Conservation (phyloP, 2,329 filamentous ascomycete genomes). For the Mycosphaerella sp. region DNA sequence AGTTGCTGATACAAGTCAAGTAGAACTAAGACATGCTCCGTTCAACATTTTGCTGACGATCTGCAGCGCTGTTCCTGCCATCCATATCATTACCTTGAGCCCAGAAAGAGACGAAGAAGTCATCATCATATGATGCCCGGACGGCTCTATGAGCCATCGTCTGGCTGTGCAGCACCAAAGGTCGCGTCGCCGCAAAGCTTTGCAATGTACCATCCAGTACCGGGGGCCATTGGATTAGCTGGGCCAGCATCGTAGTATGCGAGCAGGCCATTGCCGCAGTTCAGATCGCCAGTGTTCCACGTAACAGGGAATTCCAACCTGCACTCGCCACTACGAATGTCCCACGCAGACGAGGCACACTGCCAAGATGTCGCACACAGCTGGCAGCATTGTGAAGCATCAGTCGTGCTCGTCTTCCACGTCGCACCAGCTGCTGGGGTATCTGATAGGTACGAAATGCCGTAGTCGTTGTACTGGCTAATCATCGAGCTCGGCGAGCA, state of each 20-base stretch:
- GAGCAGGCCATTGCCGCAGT: constrained; percentile 27
- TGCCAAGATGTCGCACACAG: constrained; percentile 27
- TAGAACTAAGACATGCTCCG: not conserved
- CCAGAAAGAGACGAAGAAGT: not conserved
- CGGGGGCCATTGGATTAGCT: constrained; percentile 29
- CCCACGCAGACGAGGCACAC: constrained; percentile 30
- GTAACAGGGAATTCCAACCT: constrained; percentile 28
- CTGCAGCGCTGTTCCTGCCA: not conserved
- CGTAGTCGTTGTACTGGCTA: constrained; percentile 25
- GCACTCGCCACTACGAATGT: constrained; percentile 26
- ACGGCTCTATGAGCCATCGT: constrained; percentile 28
- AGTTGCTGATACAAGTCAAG: not conserved
- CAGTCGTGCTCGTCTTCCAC: constrained; percentile 26
- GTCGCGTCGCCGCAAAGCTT: constrained; percentile 27
- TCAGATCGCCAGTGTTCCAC: constrained; percentile 22
- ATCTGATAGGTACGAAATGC: constrained; percentile 26
- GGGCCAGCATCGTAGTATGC: constrained; percentile 29
- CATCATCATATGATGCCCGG: not conserved
- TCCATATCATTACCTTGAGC: not conserved
- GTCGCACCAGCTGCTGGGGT: constrained; percentile 24
- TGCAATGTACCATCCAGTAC: constrained; percentile 28
- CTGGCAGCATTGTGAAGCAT: constrained; percentile 30
- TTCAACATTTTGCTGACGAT: not conserved
- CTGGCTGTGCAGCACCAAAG: constrained; percentile 25
- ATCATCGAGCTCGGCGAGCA: constrained; percentile 30